Evolutionary conservation across 1,284 basidiomycete species (phyloP).

Genomic region (Pulveroboletus sp.): DNA sequence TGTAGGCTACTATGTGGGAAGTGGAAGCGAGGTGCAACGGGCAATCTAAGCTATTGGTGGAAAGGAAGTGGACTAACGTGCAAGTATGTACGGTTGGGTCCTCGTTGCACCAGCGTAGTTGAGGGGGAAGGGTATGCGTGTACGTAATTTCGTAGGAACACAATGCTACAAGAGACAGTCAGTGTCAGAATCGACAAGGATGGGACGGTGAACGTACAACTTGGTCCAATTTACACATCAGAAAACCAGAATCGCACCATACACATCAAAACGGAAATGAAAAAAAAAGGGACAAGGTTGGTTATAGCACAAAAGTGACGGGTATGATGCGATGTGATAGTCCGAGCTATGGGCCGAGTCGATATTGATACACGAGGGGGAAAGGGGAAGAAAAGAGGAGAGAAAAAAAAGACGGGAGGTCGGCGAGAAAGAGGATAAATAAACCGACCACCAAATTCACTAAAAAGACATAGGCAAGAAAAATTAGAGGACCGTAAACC

Average conservation of each 20-base stretch:
- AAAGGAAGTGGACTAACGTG: conserved; percentile 24
- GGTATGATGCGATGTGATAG: conserved; percentile 40
- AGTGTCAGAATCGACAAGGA: conserved; percentile 1
- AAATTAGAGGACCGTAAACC: conserved; percentile 27
- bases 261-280: conserved; percentile 26
- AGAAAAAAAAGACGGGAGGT: neutral
- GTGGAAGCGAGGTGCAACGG: conserved; percentile 19
- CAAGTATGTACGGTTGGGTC: conserved; percentile 21
- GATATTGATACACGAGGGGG: conserved; percentile 38
- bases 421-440: conserved; percentile 19
- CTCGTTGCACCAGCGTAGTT: conserved; percentile 24
- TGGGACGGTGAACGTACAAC: conserved; percentile 22
- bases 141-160: conserved; percentile 30
- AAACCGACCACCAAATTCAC: conserved; percentile 20
- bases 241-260: conserved; percentile 39
- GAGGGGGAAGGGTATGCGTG: conserved; percentile 25
- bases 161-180: conserved; percentile 24
- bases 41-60: conserved; percentile 23
- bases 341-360: conserved; percentile 35
- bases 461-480: conserved; percentile 31
- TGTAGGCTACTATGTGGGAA: conserved; percentile 27
- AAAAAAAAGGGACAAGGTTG: conserved; percentile 3
- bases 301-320: conserved; percentile 32
- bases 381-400: neutral
- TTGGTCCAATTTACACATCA: conserved; percentile 30